A percentile compares a stretch with the other conserved stretches of the same genome.
Evolutionary conservation across 257 asterid species (phyloP).

Genomic region (Primulina tabacum): DNA sequence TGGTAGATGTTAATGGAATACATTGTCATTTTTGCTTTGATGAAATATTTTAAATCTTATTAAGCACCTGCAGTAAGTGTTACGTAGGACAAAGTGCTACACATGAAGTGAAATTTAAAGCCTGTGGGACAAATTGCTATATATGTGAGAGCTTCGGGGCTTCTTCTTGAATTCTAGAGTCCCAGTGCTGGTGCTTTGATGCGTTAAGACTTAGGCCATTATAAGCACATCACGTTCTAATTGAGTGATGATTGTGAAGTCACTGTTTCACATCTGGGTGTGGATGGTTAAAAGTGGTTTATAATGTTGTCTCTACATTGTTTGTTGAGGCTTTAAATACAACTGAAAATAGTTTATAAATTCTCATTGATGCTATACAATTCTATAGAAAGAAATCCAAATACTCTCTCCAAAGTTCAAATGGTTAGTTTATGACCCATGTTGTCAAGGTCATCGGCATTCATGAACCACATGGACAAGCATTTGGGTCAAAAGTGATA

Average conservation of each 20-base stretch:
- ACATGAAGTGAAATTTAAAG: too few relatives aligned
- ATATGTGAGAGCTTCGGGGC: too few relatives aligned
- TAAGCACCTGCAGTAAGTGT: too few relatives aligned
- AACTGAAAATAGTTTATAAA: not conserved
- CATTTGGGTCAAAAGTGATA: not conserved
- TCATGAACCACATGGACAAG: slow-evolving; percentile 4
- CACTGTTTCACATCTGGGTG: not conserved
- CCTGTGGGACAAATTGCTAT: too few relatives aligned
- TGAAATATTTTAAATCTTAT: too few relatives aligned
- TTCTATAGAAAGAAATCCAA: not conserved
- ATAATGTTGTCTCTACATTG: not conserved
- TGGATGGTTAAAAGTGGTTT: not conserved
- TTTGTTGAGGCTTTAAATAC: not conserved
- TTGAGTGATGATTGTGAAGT: not conserved
- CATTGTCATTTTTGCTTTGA: not conserved
- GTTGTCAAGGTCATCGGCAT: not conserved
- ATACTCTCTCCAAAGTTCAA: not conserved
- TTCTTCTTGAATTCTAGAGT: too few relatives aligned
- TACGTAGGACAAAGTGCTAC: too few relatives aligned
- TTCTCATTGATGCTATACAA: not conserved
- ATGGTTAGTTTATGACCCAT: not conserved
- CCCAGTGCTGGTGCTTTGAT: too few relatives aligned
- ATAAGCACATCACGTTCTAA: too few relatives aligned
- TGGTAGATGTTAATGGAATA: not conserved
- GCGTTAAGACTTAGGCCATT: too few relatives aligned